A percentile compares a stretch with the other conserved stretches of the same genome.
Conservation (phyloP, 2,329 filamentous ascomycete species). For the Ceratocystis colombiana region DNA sequence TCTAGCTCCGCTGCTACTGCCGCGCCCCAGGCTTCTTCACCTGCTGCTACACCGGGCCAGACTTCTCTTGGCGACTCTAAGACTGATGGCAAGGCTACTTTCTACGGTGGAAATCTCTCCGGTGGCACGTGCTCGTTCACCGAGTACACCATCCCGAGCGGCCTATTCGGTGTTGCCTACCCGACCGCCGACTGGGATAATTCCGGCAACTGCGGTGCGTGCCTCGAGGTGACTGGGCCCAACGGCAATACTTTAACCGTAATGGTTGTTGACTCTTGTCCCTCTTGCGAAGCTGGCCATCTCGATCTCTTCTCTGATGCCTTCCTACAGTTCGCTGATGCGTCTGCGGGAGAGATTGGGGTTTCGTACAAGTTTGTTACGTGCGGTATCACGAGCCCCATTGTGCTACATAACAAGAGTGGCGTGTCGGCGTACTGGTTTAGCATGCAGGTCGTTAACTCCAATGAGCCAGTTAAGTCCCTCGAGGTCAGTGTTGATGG, state of each 20-base stretch:
- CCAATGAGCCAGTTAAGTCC: slow-evolving; percentile 45
- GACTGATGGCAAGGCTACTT: slow-evolving; percentile 33
- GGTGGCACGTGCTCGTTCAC: slow-evolving; percentile 56
- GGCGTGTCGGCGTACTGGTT: slow-evolving; percentile 38
- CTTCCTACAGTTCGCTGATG: slow-evolving; percentile 34
- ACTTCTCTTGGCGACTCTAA: slow-evolving; percentile 4
- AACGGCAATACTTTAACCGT: slow-evolving; percentile 49
- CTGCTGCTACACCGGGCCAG: neutral
- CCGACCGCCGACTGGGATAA: slow-evolving; percentile 48
- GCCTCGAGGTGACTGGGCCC: slow-evolving; percentile 49
- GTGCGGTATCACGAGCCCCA: slow-evolving; percentile 37
- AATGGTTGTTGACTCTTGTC: slow-evolving; percentile 48
- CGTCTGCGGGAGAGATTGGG: slow-evolving; percentile 33
- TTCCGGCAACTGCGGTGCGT: slow-evolving; percentile 50
- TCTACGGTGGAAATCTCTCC: slow-evolving; percentile 45
- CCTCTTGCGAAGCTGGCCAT: slow-evolving; percentile 35
- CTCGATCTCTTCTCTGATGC: slow-evolving; percentile 40
- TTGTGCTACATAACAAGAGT: slow-evolving; percentile 38
- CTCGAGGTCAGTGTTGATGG: slow-evolving; percentile 53
- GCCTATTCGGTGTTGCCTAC: slow-evolving; percentile 52
- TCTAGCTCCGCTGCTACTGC: slow-evolving; percentile 9
- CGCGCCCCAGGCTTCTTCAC: neutral
- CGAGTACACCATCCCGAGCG: slow-evolving; percentile 50
- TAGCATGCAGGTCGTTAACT: slow-evolving; percentile 51
- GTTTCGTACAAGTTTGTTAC: slow-evolving; percentile 34